A percentile compares a stretch with the other conserved stretches of the same genome.
phyloP scores from a whole-genome alignment of 1,139 yeast genomes.

The Zygoascus sp. region DNA sequence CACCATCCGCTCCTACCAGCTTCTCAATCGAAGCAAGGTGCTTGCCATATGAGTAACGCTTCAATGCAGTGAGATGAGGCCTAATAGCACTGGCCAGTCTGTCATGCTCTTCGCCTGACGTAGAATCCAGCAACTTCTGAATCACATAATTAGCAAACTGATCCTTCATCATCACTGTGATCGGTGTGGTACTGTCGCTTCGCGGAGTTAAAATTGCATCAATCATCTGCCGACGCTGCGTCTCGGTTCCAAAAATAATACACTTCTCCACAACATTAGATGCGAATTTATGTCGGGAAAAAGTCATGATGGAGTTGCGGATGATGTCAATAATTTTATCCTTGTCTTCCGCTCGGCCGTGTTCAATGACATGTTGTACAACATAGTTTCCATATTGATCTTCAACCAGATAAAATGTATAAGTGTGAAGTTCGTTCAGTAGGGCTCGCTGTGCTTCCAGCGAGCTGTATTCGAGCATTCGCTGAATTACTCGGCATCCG shows the following conservation, averaged over 20 bases:
- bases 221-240: constrained; percentile 60
- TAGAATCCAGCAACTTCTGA: constrained; percentile 84
- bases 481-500: constrained; percentile 95
- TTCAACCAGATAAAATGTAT: constrained; percentile 73
- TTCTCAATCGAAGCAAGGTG: constrained; percentile 86
- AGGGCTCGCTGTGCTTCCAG: constrained; percentile 56
- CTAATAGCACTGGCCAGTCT: constrained; percentile 36
- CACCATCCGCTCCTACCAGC: constrained; percentile 34
- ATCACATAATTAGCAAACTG: constrained; percentile 97
- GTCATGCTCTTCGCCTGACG: constrained; percentile 55
- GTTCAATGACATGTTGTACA: constrained; percentile 88
- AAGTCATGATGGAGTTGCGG: constrained; percentile 60
- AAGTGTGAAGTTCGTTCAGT: constrained; percentile 65
- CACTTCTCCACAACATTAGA: constrained; percentile 96
- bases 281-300: constrained; percentile 94
- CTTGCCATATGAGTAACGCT: constrained; percentile 55
- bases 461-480: constrained; percentile 71
- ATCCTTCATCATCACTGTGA: constrained; percentile 82
- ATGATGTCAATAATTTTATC: constrained; percentile 48
- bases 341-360: constrained; percentile 57
- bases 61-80: constrained; percentile 39
- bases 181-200: constrained; percentile 37
- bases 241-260: constrained; percentile 62
- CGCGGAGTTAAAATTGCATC: constrained; percentile 56
- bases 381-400: constrained; percentile 98